These are phyloP conservation scores for Saussurea involucrata DNA, from an alignment of 129 eudicot genomes.

Conservation along the genomic window DNA sequence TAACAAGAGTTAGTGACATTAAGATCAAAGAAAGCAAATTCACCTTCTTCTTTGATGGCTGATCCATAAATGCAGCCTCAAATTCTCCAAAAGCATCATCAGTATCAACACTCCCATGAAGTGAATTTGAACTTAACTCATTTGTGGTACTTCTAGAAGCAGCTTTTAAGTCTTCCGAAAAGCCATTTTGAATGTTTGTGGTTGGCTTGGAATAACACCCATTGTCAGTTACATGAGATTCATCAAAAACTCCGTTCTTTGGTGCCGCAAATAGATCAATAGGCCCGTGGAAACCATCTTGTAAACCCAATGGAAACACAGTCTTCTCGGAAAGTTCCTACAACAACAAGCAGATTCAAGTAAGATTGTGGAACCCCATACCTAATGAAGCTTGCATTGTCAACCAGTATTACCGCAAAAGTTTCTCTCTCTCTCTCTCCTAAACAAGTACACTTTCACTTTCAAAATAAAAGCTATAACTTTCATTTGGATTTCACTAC, in stretches of 20 bases:
- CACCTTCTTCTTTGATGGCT: slow-evolving; percentile 39
- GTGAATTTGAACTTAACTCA: slow-evolving; percentile 31
- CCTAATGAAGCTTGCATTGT: not conserved
- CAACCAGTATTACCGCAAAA: not conserved
- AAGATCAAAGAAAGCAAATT: not conserved
- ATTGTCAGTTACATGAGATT: slow-evolving; percentile 21
- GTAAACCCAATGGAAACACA: slow-evolving; percentile 27
- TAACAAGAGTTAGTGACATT: not conserved
- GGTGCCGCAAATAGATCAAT: slow-evolving; percentile 41
- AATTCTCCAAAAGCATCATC: slow-evolving; percentile 79
- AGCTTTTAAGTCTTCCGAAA: slow-evolving; percentile 11
- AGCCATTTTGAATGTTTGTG: slow-evolving; percentile 28
- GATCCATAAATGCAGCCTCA: slow-evolving; percentile 47
- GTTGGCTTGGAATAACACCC: slow-evolving; percentile 32
- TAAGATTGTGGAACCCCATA: not conserved
- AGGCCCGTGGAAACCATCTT: slow-evolving; percentile 26
- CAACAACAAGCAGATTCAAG: not conserved
- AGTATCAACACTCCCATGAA: slow-evolving; percentile 37
- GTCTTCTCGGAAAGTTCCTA: slow-evolving; percentile 29
- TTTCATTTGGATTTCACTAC: not conserved
- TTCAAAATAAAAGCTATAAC: not conserved
- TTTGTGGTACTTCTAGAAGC: slow-evolving; percentile 17
- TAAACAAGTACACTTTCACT: not conserved
- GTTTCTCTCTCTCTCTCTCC: not conserved
- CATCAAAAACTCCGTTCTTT: slow-evolving; percentile 28